These are phyloP conservation scores for Camelina neglecta DNA, from an alignment of 345 rosid genomes.

Conservation along the genomic window DNA sequence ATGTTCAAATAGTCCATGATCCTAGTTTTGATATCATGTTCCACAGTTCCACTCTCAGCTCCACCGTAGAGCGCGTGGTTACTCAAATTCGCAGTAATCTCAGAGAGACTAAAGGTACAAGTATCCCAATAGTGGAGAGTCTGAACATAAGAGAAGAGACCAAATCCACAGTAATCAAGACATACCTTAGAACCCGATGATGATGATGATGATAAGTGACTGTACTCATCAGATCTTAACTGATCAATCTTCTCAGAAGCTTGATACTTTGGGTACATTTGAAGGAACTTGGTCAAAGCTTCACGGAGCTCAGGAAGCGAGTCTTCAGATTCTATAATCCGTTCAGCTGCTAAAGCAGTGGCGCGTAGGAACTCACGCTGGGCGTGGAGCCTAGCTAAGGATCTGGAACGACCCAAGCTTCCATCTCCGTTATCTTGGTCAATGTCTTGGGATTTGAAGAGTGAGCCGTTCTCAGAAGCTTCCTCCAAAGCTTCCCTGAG, in stretches of 20 bases:
- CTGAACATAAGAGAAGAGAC: slow-evolving; percentile 76
- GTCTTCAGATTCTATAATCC: slow-evolving; percentile 54
- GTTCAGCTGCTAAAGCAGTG: slow-evolving; percentile 73
- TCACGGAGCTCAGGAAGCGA: slow-evolving; percentile 62
- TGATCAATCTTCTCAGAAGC: slow-evolving; percentile 72
- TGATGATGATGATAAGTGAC: slow-evolving; percentile 48
- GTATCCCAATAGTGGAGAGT: slow-evolving; percentile 75
- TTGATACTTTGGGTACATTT: slow-evolving; percentile 80
- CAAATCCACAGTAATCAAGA: slow-evolving; percentile 93
- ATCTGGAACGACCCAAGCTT: slow-evolving; percentile 70
- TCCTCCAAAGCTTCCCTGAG: slow-evolving; percentile 87
- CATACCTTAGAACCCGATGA: slow-evolving; percentile 63
- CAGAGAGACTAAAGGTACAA: slow-evolving; percentile 68
- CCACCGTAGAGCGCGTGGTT: slow-evolving; percentile 87
- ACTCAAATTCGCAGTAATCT: slow-evolving; percentile 85
- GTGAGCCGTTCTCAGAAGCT: slow-evolving; percentile 87
- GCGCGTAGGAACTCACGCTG: slow-evolving; percentile 84
- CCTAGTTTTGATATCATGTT: slow-evolving; percentile 77
- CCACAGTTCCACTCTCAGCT: slow-evolving; percentile 76
- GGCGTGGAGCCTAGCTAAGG: slow-evolving; percentile 81
- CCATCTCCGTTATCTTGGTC: slow-evolving; percentile 57
- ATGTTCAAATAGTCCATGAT: slow-evolving; percentile 87
- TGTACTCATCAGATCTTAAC: slow-evolving; percentile 70
- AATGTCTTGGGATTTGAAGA: slow-evolving; percentile 69
- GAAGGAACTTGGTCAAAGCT: slow-evolving; percentile 73